Conservation (phyloP, 2,329 filamentous ascomycete genomes). For the Nannizziopsis arthrosporioides region DNA sequence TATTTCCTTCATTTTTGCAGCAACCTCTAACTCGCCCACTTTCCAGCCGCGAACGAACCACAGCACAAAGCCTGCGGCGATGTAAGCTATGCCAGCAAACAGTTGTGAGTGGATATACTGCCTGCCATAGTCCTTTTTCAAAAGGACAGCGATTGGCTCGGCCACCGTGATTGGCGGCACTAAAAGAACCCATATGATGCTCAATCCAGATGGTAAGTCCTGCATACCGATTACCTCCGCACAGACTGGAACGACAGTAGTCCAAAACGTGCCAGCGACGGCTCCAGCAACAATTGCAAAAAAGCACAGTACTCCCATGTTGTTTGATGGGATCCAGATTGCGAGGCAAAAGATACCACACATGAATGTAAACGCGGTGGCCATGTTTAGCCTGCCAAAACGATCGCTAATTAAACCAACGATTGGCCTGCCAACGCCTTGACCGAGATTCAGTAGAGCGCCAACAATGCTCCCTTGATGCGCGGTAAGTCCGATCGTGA, state of each 20-base stretch:
- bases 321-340: constrained; percentile 51
- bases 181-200: constrained; percentile 48
- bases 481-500: constrained; percentile 46
- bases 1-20: constrained; percentile 12
- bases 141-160: constrained; percentile 48
- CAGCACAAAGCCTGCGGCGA: constrained; percentile 42
- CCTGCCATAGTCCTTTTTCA: constrained; percentile 33
- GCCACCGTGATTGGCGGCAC: constrained; percentile 40
- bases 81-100: constrained; percentile 51
- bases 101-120: constrained; percentile 36
- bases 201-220: constrained; percentile 46
- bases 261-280: constrained; percentile 51
- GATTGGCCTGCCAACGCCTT: constrained; percentile 45
- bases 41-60: constrained; percentile 34
- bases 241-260: constrained; percentile 46
- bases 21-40: constrained; percentile 22
- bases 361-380: constrained; percentile 43
- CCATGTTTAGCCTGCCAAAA: constrained; percentile 53
- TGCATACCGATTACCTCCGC: constrained; percentile 51
- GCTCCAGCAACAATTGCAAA: constrained; percentile 49
- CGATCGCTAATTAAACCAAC: constrained; percentile 53
- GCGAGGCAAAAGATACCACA: constrained; percentile 48
- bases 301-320: constrained; percentile 47
- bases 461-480: constrained; percentile 52
- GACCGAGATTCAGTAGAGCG: constrained; percentile 52